These are phyloP conservation scores for Chrysosporium queenslandicum DNA, from an alignment of 2,329 filamentous ascomycete species.

Conservation along the genomic window DNA sequence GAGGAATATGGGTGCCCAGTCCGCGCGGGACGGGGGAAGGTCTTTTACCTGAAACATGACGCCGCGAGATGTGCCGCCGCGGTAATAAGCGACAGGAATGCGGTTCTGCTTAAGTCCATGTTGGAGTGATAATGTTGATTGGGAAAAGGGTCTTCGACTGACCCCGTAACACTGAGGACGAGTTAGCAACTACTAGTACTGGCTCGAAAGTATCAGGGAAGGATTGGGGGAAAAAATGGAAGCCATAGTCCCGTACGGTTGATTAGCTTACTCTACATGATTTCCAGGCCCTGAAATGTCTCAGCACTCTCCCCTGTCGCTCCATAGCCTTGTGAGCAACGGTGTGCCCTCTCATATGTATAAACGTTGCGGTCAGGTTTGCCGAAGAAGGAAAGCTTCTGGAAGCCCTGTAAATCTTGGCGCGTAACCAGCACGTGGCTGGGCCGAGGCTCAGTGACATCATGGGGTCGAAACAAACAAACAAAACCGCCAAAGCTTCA, in stretches of 20 bases:
- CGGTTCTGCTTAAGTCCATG: conserved; percentile 22
- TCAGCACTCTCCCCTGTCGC: neutral
- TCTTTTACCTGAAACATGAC: conserved; percentile 49
- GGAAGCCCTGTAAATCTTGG: neutral
- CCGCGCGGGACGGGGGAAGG: conserved; percentile 38
- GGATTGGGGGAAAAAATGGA: neutral
- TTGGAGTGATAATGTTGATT: neutral
- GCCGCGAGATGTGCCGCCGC: conserved; percentile 60
- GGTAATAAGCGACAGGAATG: conserved; percentile 51
- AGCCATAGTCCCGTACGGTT: neutral
- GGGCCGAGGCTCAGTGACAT: neutral
- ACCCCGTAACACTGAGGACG: neutral
- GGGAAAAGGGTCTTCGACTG: conserved; percentile 1
- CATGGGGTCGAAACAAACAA: neutral
- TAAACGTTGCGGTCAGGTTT: neutral
- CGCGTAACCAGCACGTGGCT: neutral
- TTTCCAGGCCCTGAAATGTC: neutral
- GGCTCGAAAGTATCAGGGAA: neutral
- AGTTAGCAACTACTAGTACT: neutral
- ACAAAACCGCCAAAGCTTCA: no score
- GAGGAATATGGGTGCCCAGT: conserved; percentile 48
- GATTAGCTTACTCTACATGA: conserved; percentile 5
- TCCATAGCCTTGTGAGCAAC: no score
- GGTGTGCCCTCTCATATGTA: no score
- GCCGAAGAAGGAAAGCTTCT: neutral